Percentiles rank a stretch among this genome's conserved stretches.
Evolutionary conservation across 2,329 filamentous ascomycete species (phyloP).

Genomic region (Fusarium proliferatum): DNA sequence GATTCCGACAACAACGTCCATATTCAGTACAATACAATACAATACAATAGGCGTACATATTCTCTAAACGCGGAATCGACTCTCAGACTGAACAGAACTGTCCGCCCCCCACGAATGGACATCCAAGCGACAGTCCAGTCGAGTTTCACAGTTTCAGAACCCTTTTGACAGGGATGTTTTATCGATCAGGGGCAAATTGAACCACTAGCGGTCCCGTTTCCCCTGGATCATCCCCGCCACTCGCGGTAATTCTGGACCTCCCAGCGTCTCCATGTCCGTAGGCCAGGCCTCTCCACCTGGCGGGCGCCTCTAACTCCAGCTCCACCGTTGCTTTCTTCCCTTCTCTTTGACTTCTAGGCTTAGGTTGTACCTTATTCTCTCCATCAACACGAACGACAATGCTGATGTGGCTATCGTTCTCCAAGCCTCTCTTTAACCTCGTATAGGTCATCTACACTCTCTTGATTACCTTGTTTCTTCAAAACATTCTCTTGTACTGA

Average conservation of each 20-base stretch:
- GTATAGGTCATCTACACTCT: constrained; percentile 15
- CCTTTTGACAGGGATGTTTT: constrained; percentile 7
- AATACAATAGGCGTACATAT: background rate
- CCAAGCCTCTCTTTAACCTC: constrained; percentile 21
- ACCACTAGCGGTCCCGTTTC: constrained; percentile 34
- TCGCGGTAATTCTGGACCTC: constrained; percentile 22
- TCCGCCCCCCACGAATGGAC: background rate
- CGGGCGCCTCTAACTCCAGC: background rate
- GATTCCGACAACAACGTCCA: background rate
- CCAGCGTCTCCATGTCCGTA: background rate
- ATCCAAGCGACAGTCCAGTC: constrained; percentile 9
- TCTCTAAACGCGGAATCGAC: background rate
- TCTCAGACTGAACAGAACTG: background rate
- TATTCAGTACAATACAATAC: background rate
- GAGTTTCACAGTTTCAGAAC: constrained; percentile 43
- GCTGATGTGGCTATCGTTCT: constrained; percentile 26
- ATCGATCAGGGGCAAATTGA: constrained; percentile 35
- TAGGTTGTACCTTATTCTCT: constrained; percentile 7
- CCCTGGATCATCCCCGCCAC: constrained; percentile 31
- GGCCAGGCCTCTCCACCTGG: background rate
- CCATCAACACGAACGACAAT: background rate
- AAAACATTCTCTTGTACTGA: constrained; percentile 14
- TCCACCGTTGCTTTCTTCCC: constrained; percentile 6
- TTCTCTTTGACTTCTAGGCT: constrained; percentile 16
- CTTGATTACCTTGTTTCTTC: constrained; percentile 7